These are phyloP conservation scores for Achaetomium macrosporum DNA, from an alignment of 2,329 filamentous ascomycete species.

Conservation along the genomic window DNA sequence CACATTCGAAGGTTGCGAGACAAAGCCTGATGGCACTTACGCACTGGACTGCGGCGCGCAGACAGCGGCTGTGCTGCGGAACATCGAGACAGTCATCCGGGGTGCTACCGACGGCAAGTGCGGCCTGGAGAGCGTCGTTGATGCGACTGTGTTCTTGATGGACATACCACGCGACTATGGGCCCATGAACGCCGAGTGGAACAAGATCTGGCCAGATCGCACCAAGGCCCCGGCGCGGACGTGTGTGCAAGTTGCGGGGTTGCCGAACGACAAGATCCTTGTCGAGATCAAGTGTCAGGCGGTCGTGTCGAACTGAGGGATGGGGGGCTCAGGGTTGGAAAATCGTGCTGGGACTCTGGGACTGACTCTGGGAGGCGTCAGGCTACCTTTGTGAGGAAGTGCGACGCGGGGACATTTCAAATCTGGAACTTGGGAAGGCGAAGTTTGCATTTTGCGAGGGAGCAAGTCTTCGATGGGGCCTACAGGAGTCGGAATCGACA, in stretches of 20 bases:
- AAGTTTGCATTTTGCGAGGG: no score
- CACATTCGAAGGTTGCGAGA: constrained; percentile 29
- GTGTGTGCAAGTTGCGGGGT: constrained; percentile 30
- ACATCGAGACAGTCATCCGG: constrained; percentile 29
- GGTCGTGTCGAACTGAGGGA: constrained; percentile 6
- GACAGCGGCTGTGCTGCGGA: constrained; percentile 30
- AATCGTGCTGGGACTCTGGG: no score
- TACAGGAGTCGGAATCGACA: no score
- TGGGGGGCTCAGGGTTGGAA: no score
- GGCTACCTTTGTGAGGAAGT: no score
- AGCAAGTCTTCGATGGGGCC: no score
- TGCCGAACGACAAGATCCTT: constrained; percentile 30
- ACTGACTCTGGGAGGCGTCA: no score
- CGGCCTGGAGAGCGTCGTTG: constrained; percentile 30
- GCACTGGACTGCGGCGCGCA: constrained; percentile 29
- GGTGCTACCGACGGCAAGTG: constrained; percentile 27
- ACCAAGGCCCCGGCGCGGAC: constrained; percentile 30
- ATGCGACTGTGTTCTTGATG: constrained; percentile 31
- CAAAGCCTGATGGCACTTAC: constrained; percentile 23
- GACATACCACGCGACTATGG: constrained; percentile 30
- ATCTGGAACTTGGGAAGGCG: no score
- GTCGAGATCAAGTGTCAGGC: constrained; percentile 32
- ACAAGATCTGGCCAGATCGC: constrained; percentile 31
- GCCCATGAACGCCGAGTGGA: constrained; percentile 33
- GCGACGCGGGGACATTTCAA: no score